Conservation (phyloP, 1,284 basidiomycete genomes). For the Phlebopus sp. region DNA sequence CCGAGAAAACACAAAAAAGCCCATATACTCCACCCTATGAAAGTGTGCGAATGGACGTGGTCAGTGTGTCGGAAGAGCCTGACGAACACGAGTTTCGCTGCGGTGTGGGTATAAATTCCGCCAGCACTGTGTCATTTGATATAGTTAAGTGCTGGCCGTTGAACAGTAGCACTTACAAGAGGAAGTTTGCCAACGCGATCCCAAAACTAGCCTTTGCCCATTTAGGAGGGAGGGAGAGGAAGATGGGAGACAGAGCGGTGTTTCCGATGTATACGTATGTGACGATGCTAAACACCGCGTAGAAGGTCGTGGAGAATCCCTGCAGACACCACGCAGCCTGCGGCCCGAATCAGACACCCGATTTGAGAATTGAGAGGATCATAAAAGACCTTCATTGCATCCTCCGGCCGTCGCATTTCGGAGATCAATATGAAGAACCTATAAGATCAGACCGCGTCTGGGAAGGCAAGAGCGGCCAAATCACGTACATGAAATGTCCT, state of each 20-base stretch:
- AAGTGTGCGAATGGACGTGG: constrained; percentile 57
- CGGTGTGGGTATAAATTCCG: constrained; percentile 49
- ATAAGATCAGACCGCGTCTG: neutral
- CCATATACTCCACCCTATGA: constrained; percentile 61
- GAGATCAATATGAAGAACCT: constrained; percentile 59
- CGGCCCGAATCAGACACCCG: constrained; percentile 1
- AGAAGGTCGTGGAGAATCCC: constrained; percentile 49
- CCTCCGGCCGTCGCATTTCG: constrained; percentile 49
- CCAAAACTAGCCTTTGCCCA: constrained; percentile 53
- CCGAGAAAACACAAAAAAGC: constrained; percentile 41
- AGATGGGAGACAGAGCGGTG: constrained; percentile 52
- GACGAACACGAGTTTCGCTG: constrained; percentile 62
- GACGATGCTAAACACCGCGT: constrained; percentile 48
- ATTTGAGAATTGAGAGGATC: neutral
- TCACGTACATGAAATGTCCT: constrained; percentile 53
- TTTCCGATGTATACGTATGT: constrained; percentile 59
- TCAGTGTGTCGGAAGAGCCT: constrained; percentile 54
- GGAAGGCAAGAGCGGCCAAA: neutral
- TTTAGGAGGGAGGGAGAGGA: constrained; percentile 47
- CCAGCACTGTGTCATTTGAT: constrained; percentile 35
- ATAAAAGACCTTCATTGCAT: constrained; percentile 51
- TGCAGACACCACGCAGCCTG: constrained; percentile 54
- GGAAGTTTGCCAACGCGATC: constrained; percentile 47
- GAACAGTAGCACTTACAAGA: constrained; percentile 38
- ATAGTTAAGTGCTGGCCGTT: neutral